Conservation (phyloP, 1,284 basidiomycete species). For the Sphaerobolus stellatus region DNA sequence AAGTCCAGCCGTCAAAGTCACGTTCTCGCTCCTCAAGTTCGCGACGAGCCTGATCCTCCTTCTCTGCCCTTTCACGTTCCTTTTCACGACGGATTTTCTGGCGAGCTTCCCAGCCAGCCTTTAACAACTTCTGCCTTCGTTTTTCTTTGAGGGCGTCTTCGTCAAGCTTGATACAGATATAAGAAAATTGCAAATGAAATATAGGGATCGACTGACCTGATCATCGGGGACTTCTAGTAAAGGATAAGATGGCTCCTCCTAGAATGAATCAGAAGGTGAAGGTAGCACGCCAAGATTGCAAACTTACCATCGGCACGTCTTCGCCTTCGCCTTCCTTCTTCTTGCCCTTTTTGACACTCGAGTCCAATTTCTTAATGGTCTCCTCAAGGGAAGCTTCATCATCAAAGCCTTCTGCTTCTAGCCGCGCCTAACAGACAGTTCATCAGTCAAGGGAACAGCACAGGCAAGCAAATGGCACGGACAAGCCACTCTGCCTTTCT, state of each 20-base stretch:
- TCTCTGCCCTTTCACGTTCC: constrained; percentile 76
- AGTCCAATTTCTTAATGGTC: constrained; percentile 76
- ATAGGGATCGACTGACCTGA: constrained; percentile 51
- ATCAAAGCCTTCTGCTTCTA: constrained; percentile 76
- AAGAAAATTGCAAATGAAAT: not conserved
- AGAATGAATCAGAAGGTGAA: constrained; percentile 14
- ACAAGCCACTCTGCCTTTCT: constrained; percentile 77
- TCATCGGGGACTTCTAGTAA: constrained; percentile 89
- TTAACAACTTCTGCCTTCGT: constrained; percentile 88
- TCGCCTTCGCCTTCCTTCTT: constrained; percentile 72
- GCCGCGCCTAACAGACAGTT: constrained; percentile 46
- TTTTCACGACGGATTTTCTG: constrained; percentile 86
- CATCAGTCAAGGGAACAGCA: constrained; percentile 18
- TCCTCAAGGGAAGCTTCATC: constrained; percentile 61
- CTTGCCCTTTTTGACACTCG: constrained; percentile 61
- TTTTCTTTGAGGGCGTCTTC: constrained; percentile 96
- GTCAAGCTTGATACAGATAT: constrained; percentile 59
- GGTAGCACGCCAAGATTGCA: not conserved
- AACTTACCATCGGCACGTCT: constrained; percentile 48
- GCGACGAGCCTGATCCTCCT: constrained; percentile 66
- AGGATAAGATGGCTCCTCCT: constrained; percentile 86
- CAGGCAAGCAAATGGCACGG: constrained; percentile 20
- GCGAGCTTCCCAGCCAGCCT: constrained; percentile 93
- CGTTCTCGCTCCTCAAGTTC: constrained; percentile 80
- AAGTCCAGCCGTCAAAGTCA: constrained; percentile 73